Percentiles rank a stretch among this genome's conserved stretches.
Evolutionary conservation across 208 protist genomes (phyloP).

Genomic region (Trypanosoma congolense): DNA sequence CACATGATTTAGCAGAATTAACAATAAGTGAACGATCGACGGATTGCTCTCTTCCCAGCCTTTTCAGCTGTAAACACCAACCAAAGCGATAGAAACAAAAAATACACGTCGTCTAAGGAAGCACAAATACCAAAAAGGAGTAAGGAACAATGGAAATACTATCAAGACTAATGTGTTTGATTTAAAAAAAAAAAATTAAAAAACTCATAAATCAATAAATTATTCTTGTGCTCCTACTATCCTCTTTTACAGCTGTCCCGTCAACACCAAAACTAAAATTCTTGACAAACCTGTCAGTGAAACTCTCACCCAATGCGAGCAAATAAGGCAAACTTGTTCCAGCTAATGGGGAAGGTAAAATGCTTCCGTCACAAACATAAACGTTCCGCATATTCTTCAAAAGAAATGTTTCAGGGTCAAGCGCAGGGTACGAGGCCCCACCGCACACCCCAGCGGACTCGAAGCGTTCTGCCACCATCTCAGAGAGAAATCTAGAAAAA

Average conservation of each 20-base stretch:
- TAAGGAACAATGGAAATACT: not conserved
- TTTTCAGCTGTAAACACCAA: no score
- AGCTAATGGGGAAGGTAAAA: constrained; percentile 45
- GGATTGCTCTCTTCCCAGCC: no score
- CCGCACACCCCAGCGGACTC: constrained; percentile 68
- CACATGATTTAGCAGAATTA: no score
- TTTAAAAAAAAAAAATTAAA: no score
- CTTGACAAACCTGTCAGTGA: constrained; percentile 52
- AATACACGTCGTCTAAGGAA: not conserved
- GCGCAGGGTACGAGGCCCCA: constrained; percentile 37
- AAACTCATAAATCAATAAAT: no score
- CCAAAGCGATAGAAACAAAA: not conserved
- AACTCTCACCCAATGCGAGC: constrained; percentile 57
- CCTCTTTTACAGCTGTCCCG: not conserved
- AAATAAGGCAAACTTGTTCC: constrained; percentile 65
- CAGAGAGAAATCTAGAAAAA: constrained; percentile 39
- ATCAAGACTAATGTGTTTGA: constrained; percentile 1
- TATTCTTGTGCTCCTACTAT: no score
- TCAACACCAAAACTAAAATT: constrained; percentile 18
- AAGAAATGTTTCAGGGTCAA: constrained; percentile 52
- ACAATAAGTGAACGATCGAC: no score
- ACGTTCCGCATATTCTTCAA: constrained; percentile 57
- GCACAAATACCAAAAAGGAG: constrained; percentile 1
- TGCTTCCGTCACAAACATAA: constrained; percentile 72
- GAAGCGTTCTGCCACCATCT: constrained; percentile 41